phyloP scores from a whole-genome alignment of 2,329 filamentous ascomycete genomes.

The Rhynchosporium graminicola region DNA sequence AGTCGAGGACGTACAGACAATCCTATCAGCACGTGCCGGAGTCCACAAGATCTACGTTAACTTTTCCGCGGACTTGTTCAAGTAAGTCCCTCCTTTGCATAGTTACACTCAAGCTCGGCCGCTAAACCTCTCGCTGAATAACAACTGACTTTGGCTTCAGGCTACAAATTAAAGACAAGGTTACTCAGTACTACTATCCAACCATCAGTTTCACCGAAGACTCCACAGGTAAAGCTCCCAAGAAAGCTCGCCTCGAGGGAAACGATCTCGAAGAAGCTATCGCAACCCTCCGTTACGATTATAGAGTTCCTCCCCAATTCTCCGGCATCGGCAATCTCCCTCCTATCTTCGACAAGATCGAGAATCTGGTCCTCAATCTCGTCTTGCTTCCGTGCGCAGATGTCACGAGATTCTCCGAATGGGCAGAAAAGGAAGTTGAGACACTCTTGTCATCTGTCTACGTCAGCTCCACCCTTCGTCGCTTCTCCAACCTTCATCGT shows the following conservation, averaged over 20 bases:
- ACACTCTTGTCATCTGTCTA: background rate
- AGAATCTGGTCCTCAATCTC: background rate
- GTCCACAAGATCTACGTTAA: conserved; percentile 6
- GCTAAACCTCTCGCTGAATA: conserved; percentile 33
- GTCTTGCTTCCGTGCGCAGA: background rate
- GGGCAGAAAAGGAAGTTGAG: background rate
- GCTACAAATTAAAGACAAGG: background rate
- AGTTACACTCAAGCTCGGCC: background rate
- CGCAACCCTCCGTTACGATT: background rate
- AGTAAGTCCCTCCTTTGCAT: background rate
- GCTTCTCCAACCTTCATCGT: background rate
- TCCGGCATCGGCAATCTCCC: background rate
- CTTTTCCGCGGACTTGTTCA: conserved; percentile 1
- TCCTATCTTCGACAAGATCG: background rate
- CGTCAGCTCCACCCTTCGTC: background rate
- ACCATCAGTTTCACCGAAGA: conserved; percentile 2
- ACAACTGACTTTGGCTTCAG: background rate
- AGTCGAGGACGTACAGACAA: background rate
- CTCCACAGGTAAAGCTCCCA: background rate
- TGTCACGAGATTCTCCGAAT: background rate
- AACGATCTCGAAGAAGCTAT: background rate
- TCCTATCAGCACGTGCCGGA: background rate
- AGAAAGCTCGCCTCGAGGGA: background rate
- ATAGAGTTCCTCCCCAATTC: background rate
- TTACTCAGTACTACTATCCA: background rate